Evolutionary conservation across 2,329 filamentous ascomycete species (phyloP).

Genomic region (Chrysosphaeria jannelii): DNA sequence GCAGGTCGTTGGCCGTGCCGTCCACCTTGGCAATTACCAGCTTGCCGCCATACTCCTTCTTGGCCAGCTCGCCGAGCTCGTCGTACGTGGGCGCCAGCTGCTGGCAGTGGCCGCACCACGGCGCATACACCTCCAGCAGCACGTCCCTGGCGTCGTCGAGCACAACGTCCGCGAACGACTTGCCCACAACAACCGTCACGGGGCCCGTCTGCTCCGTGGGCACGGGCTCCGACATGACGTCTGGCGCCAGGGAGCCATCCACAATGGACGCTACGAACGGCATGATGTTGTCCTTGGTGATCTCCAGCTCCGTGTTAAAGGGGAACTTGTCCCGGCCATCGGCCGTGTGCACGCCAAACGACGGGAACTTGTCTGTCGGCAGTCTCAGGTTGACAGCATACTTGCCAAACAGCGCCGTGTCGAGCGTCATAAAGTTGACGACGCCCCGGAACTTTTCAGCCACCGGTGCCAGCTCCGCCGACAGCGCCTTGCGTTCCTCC

Average conservation of each 20-base stretch:
- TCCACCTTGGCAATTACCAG: slow-evolving; percentile 94
- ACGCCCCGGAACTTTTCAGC: slow-evolving; percentile 79
- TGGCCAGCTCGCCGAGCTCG: slow-evolving; percentile 45
- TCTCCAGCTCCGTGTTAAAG: slow-evolving; percentile 55
- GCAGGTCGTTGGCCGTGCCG: slow-evolving; percentile 83
- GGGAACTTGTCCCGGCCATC: slow-evolving; percentile 94
- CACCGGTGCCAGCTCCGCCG: slow-evolving; percentile 50
- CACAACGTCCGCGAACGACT: slow-evolving; percentile 78
- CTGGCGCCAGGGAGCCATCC: slow-evolving; percentile 69
- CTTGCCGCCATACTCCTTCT: slow-evolving; percentile 51
- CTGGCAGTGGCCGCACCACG: slow-evolving; percentile 99
- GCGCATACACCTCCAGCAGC: slow-evolving; percentile 91
- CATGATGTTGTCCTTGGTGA: slow-evolving; percentile 40
- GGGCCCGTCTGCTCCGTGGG: slow-evolving; percentile 79
- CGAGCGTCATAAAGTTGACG: slow-evolving; percentile 95
- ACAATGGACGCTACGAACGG: slow-evolving; percentile 66
- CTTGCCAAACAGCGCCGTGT: slow-evolving; percentile 76
- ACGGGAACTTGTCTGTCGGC: slow-evolving; percentile 77
- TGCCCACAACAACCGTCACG: slow-evolving; percentile 68
- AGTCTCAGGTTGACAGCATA: slow-evolving; percentile 95
- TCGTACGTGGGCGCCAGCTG: slow-evolving; percentile 91
- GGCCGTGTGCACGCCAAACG: slow-evolving; percentile 91
- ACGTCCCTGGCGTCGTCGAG: slow-evolving; percentile 91
- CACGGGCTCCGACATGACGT: slow-evolving; percentile 94
- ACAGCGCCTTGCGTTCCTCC: slow-evolving; percentile 62